Evolutionary conservation across 805 yeast species (phyloP), one percentile per base, ranked within the genome.

Genomic region (Candida nanaspora): DNA sequence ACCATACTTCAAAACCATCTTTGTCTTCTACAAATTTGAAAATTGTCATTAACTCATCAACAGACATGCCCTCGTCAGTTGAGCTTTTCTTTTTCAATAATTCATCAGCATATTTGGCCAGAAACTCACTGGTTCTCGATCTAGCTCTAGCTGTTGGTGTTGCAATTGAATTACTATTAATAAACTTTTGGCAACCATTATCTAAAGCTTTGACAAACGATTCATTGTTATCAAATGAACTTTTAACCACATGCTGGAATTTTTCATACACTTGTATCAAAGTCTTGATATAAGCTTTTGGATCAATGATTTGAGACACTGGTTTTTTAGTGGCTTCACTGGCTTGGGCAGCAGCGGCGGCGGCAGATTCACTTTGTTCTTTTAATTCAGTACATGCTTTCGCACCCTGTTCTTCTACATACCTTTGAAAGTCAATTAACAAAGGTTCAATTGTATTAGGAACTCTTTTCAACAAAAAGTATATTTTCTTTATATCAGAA

Each of bases 1-100:
- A 93, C 66, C 86, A 84, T 46, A 82, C 83, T 65, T 93, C 98
- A 63, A 93, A 94, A 33, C 93, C 86, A 66, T 94, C 98, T 61
- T 88, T 89, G 59, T 93, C 98, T 34, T 86, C 88, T 43, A 94
- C 73, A 57, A 85, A 91, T 55, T 81, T 82, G 70, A 93, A 86
- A 22, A 93, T 71, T 14, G 81, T 76, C 85, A 91, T 86, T 52
- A 93, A 75, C 54, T 89, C 93, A 50, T 84, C 89, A 36, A 84
- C 78, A 40, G 79, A 78, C 80, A 89, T 78, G 11, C 34, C 34
- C 19, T 31, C 34, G 55, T 82, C 91, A 44, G 69, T 66, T n/a
- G 74, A 66, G 36, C 78, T 72, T n/a, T 79, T 74, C 56, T 82
- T 83, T 57, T 81, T 86, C 52, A 94, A 73, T 50, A 89, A 69